Evolutionary conservation across 129 eudicot genomes (phyloP).

Genomic region (Glebionis coronaria): DNA sequence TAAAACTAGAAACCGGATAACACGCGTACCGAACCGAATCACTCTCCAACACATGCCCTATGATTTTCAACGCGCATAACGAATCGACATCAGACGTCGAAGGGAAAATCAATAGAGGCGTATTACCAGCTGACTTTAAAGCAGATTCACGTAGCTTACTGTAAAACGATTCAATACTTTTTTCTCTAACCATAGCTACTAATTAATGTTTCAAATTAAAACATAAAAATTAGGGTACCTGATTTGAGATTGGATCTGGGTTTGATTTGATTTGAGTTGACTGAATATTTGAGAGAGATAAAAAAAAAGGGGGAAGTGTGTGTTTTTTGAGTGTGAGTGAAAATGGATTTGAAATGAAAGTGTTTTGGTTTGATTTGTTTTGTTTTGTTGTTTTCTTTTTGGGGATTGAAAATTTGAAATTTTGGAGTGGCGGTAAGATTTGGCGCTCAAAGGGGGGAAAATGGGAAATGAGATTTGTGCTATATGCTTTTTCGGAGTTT

Average conservation of each 20-base stretch:
- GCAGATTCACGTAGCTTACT: conserved; percentile 64
- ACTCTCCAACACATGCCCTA: conserved; percentile 78
- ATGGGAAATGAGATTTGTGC: neutral
- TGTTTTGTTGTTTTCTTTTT: conserved; percentile 11
- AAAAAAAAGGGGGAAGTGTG: conserved; percentile 19
- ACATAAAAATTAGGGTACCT: neutral
- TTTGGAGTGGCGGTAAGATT: conserved; percentile 28
- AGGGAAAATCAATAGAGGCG: conserved; percentile 75
- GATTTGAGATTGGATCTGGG: conserved; percentile 22
- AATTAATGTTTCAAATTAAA: conserved; percentile 18
- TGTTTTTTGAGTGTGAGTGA: neutral
- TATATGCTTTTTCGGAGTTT: neutral
- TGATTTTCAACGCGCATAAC: conserved; percentile 78
- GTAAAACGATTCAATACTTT: conserved; percentile 72
- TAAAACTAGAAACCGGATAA: conserved; percentile 81
- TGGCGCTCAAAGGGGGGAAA: conserved; percentile 25
- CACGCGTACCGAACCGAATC: conserved; percentile 93
- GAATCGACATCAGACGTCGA: conserved; percentile 95
- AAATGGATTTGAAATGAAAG: neutral
- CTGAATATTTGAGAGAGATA: conserved; percentile 13
- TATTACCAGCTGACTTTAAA: conserved; percentile 45
- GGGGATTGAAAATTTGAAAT: conserved; percentile 17
- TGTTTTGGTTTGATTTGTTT: conserved; percentile 3
- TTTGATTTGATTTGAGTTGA: conserved; percentile 10
- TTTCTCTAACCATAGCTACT: conserved; percentile 78